Percentiles rank a stretch among this genome's conserved stretches.
phyloP scores from a whole-genome alignment of 1,284 basidiomycete genomes.

The Cerrena zonata region DNA sequence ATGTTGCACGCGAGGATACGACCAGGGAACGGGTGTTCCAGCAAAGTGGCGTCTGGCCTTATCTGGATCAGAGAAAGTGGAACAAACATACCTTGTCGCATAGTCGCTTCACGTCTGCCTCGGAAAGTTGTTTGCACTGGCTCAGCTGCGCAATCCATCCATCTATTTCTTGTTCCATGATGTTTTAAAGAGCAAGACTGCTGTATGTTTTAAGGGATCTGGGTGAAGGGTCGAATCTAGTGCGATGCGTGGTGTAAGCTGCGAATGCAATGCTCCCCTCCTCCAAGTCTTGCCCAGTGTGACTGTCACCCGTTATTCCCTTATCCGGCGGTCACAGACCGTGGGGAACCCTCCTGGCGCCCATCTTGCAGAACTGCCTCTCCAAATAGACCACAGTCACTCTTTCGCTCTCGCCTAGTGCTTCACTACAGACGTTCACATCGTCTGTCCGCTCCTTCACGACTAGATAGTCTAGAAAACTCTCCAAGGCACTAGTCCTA shows the following conservation, averaged over 20 bases:
- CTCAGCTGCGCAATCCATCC: conserved; percentile 95
- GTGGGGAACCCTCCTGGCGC: not conserved
- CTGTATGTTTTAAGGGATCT: conserved; percentile 12
- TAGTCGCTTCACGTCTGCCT: conserved; percentile 93
- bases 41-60: conserved; percentile 23
- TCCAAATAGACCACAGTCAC: conserved; percentile 1
- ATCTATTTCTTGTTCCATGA: conserved; percentile 82
- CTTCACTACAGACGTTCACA: conserved; percentile 6
- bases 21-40: conserved; percentile 11
- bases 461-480: not conserved
- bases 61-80: conserved; percentile 23
- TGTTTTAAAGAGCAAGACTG: conserved; percentile 19
- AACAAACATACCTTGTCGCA: conserved; percentile 87
- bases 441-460: conserved; percentile 7
- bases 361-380: not conserved
- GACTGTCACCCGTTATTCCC: not conserved
- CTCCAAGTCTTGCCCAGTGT: not conserved
- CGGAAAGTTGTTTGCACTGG: conserved; percentile 96
- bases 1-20: conserved; percentile 6
- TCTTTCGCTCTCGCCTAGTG: conserved; percentile 11
- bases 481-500: conserved; percentile 1
- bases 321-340: not conserved
- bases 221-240: conserved; percentile 17
- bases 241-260: conserved; percentile 3
- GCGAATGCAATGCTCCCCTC: not conserved